A percentile compares a stretch with the other conserved stretches of the same genome.
Evolutionary conservation across 768 basidiomycete genomes (phyloP).

Genomic region (Glaciozyma martinii): DNA sequence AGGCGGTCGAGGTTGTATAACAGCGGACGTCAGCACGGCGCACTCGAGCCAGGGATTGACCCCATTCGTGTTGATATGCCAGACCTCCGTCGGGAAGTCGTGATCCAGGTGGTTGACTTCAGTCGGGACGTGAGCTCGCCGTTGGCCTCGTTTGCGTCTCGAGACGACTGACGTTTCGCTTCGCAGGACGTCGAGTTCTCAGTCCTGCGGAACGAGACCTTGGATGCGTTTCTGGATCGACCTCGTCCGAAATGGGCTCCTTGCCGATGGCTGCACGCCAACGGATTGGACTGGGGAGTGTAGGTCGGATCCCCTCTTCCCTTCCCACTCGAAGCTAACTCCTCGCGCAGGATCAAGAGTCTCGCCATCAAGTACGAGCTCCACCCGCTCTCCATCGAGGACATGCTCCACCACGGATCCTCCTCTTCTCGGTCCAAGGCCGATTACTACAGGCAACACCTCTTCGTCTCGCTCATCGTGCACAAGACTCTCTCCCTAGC

Average conservation of each 20-base stretch:
- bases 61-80: too few species aligned
- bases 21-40: too few species aligned
- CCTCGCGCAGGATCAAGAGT: slow-evolving; percentile 45
- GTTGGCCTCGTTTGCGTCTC: too few species aligned
- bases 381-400: slow-evolving; percentile 64
- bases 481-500: not conserved
- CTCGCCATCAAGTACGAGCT: slow-evolving; percentile 59
- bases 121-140: too few species aligned
- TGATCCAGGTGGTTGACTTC: too few species aligned
- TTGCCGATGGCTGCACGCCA: slow-evolving; percentile 67
- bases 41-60: too few species aligned
- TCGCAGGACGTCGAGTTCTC: not conserved
- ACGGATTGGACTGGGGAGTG: slow-evolving; percentile 62
- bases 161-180: too few species aligned
- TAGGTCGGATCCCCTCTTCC: too few species aligned
- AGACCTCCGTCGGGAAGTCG: too few species aligned
- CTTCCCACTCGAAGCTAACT: too few species aligned
- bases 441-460: slow-evolving; percentile 53
- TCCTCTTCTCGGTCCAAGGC: slow-evolving; percentile 45
- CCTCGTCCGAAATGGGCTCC: slow-evolving; percentile 47
- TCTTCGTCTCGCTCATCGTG: not conserved
- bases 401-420: slow-evolving; percentile 48
- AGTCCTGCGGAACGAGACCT: not conserved
- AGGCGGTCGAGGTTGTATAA: too few species aligned
- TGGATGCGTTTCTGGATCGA: not conserved